A percentile compares a stretch with the other conserved stretches of the same genome.
These are phyloP conservation scores for Pseudopithomyces chartarum DNA, from an alignment of 2,329 filamentous ascomycete species.

Conservation along the genomic window DNA sequence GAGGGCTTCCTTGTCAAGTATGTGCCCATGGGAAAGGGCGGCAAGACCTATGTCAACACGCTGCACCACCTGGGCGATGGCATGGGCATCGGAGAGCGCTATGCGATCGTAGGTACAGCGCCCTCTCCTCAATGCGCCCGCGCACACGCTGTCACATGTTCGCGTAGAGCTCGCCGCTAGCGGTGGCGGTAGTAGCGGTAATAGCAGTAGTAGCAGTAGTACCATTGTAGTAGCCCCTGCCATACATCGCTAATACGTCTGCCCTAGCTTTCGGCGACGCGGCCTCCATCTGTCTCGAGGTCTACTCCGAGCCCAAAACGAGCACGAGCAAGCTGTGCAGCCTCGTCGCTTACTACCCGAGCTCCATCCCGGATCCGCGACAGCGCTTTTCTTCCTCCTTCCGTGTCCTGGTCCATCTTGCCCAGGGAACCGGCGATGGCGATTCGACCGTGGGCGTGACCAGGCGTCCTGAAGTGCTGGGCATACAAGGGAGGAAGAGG, in stretches of 20 bases:
- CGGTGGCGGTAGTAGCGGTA: neutral
- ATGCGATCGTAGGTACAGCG: slow-evolving; percentile 63
- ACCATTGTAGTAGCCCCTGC: too few species aligned
- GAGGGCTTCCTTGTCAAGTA: slow-evolving; percentile 67
- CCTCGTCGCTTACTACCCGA: slow-evolving; percentile 68
- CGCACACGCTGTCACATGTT: slow-evolving; percentile 2
- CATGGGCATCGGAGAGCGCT: slow-evolving; percentile 64
- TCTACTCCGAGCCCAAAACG: slow-evolving; percentile 61
- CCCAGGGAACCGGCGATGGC: slow-evolving; percentile 38
- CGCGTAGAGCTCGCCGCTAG: slow-evolving; percentile 1
- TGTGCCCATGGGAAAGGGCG: slow-evolving; percentile 57
- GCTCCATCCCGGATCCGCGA: slow-evolving; percentile 58
- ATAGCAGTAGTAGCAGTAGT: too few species aligned
- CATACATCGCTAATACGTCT: slow-evolving; percentile 10
- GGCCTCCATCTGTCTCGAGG: slow-evolving; percentile 63
- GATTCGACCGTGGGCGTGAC: slow-evolving; percentile 56
- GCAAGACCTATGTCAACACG: slow-evolving; percentile 51
- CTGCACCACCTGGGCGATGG: slow-evolving; percentile 59
- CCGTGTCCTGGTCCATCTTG: slow-evolving; percentile 63
- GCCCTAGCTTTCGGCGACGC: slow-evolving; percentile 64
- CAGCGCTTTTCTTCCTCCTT: slow-evolving; percentile 51
- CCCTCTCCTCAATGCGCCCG: slow-evolving; percentile 16
- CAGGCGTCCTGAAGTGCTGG: slow-evolving; percentile 56
- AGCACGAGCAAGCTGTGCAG: slow-evolving; percentile 57
- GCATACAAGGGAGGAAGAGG: slow-evolving; percentile 57